Evolutionary conservation across 148 eudicot genomes (phyloP).

Genomic region (Polygonum maritimum): DNA sequence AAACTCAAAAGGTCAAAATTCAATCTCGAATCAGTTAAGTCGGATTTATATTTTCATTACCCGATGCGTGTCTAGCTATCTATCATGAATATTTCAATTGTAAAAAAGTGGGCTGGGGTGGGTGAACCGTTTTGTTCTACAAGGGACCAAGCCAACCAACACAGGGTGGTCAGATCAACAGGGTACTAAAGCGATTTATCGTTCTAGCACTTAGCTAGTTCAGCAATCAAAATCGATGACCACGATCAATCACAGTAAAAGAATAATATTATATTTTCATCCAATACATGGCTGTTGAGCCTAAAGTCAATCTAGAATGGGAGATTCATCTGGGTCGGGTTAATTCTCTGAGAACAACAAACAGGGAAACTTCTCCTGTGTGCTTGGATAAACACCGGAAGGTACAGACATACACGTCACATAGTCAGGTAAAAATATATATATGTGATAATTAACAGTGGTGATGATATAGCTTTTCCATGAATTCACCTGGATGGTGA

Average conservation of each 20-base stretch:
- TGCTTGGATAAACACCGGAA: slow-evolving; percentile 6
- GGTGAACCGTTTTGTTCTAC: no score
- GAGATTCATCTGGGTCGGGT: not conserved
- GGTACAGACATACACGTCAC: not conserved
- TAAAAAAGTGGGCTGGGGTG: no score
- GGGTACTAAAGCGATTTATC: no score
- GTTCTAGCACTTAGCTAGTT: not conserved
- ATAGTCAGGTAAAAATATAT: not conserved
- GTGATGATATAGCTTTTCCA: not conserved
- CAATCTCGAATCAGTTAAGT: no score
- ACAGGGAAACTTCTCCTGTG: slow-evolving; percentile 7
- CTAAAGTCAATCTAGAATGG: not conserved
- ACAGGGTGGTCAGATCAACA: no score
- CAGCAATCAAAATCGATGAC: not conserved
- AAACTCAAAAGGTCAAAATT: no score
- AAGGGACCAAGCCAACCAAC: no score
- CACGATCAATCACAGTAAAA: not conserved
- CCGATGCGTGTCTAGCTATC: no score
- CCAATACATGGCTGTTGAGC: not conserved
- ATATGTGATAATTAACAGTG: not conserved
- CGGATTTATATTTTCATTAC: no score
- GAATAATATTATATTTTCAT: slow-evolving; percentile 2
- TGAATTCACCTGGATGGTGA: not conserved
- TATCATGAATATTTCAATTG: no score
- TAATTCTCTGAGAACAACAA: not conserved